These are phyloP conservation scores for Craterostigma plantagineum DNA, from an alignment of 257 asterid species.

Conservation along the genomic window DNA sequence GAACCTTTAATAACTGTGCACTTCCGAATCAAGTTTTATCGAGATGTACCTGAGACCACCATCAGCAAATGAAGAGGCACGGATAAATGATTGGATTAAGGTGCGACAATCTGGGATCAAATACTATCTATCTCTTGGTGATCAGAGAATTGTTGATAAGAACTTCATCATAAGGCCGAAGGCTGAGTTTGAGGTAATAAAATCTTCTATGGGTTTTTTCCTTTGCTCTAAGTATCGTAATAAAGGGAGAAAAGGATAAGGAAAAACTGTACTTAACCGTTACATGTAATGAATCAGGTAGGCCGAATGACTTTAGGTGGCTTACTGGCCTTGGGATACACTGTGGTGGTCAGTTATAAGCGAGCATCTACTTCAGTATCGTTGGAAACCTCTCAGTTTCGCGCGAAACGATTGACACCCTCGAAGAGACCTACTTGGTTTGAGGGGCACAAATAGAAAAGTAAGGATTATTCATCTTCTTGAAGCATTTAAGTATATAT, in stretches of 20 bases:
- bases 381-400: constrained; percentile 75
- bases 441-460: constrained; percentile 81
- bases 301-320: constrained; percentile 99
- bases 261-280: no score
- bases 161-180: constrained; percentile 84
- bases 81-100: constrained; percentile 98
- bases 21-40: constrained; percentile 74
- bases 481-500: not conserved
- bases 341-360: constrained; percentile 90
- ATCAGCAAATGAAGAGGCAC: constrained; percentile 92
- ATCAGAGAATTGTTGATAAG: constrained; percentile 95
- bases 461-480: constrained; percentile 24
- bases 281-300: constrained; percentile 31
- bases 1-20: constrained; percentile 25
- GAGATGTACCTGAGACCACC: constrained; percentile 99
- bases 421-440: constrained; percentile 88
- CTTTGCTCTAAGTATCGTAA: not conserved
- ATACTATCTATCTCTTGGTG: constrained; percentile 88
- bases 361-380: constrained; percentile 67
- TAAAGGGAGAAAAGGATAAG: not conserved
- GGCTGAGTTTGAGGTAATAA: constrained; percentile 93
- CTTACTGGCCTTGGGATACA: constrained; percentile 80
- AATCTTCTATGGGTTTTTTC: not conserved
- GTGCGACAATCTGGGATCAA: constrained; percentile 96
- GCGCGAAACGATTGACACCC: constrained; percentile 79